A percentile compares a stretch with the other conserved stretches of the same genome.
These are phyloP conservation scores for Aspergillus puulaauensis DNA, from an alignment of 2,329 filamentous ascomycete species.

Conservation along the genomic window DNA sequence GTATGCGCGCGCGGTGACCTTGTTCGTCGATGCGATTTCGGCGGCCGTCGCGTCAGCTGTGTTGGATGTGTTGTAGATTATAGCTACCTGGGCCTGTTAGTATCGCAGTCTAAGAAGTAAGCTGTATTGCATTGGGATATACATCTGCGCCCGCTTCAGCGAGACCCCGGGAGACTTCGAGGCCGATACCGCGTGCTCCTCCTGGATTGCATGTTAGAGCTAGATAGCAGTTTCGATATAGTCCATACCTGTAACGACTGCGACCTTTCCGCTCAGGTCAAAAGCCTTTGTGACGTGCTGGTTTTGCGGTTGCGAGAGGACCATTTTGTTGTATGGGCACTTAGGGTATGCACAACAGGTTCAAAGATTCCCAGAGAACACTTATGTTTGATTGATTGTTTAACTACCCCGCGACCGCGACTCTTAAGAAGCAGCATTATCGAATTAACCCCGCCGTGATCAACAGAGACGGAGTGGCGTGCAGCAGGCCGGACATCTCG, in stretches of 20 bases:
- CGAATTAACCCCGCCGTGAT: too few species aligned
- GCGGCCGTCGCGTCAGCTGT: slow-evolving; percentile 24
- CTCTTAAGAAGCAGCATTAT: too few species aligned
- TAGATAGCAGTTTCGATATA: too few species aligned
- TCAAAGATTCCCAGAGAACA: background rate
- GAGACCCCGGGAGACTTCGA: slow-evolving; percentile 41
- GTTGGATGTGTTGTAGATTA: slow-evolving; percentile 33
- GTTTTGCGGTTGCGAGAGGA: background rate
- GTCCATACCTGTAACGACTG: background rate
- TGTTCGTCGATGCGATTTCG: slow-evolving; percentile 28
- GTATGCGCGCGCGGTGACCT: slow-evolving; percentile 33
- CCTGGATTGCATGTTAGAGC: background rate
- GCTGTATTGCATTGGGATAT: background rate
- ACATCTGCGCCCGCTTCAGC: slow-evolving; percentile 42
- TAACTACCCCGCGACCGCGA: too few species aligned
- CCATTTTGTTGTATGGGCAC: background rate
- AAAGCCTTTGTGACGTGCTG: background rate
- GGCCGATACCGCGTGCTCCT: slow-evolving; percentile 33
- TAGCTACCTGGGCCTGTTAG: slow-evolving; percentile 23
- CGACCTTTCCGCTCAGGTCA: slow-evolving; percentile 1
- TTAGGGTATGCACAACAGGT: background rate
- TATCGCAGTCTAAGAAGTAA: too few species aligned
- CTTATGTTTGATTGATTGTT: background rate
- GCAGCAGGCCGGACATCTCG: too few species aligned
- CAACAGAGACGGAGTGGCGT: too few species aligned